These are phyloP conservation scores for Wallacemonas sp. DNA, from an alignment of 208 protist genomes.

Conservation along the genomic window DNA sequence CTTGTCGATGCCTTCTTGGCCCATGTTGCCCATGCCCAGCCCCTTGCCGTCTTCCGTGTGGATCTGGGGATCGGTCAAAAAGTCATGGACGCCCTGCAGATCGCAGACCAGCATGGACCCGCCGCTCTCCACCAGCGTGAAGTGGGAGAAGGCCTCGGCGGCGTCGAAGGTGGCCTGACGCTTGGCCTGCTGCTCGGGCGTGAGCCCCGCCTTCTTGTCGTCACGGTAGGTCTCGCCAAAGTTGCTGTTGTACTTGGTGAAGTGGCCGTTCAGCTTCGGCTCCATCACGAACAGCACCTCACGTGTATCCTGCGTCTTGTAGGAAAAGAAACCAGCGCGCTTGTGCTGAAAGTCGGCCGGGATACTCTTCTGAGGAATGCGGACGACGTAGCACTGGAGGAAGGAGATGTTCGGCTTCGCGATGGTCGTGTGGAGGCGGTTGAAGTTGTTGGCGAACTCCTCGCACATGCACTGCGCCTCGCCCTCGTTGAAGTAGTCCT, in stretches of 20 bases:
- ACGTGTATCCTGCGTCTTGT: slow-evolving; percentile 65
- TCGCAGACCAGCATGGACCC: slow-evolving; percentile 81
- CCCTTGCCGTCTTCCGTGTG: slow-evolving; percentile 80
- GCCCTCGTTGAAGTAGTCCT: slow-evolving; percentile 89
- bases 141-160: slow-evolving; percentile 89
- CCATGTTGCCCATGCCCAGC: slow-evolving; percentile 84
- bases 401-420: slow-evolving; percentile 80
- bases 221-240: slow-evolving; percentile 74
- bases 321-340: slow-evolving; percentile 68
- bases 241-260: slow-evolving; percentile 92
- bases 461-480: slow-evolving; percentile 88
- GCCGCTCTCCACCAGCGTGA: slow-evolving; percentile 66
- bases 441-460: slow-evolving; percentile 83
- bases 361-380: slow-evolving; percentile 57
- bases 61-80: slow-evolving; percentile 86
- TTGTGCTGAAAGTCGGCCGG: slow-evolving; percentile 45
- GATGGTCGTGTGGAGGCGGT: slow-evolving; percentile 46
- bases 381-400: slow-evolving; percentile 83
- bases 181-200: slow-evolving; percentile 34
- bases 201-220: slow-evolving; percentile 59
- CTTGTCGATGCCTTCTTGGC: slow-evolving; percentile 79
- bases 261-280: slow-evolving; percentile 80
- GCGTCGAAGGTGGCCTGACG: slow-evolving; percentile 68
- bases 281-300: slow-evolving; percentile 88
- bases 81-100: slow-evolving; percentile 81